Percentiles rank a stretch among this genome's conserved stretches.
phyloP scores from a whole-genome alignment of 257 asterid species.

The Solanum gandarillasii region DNA sequence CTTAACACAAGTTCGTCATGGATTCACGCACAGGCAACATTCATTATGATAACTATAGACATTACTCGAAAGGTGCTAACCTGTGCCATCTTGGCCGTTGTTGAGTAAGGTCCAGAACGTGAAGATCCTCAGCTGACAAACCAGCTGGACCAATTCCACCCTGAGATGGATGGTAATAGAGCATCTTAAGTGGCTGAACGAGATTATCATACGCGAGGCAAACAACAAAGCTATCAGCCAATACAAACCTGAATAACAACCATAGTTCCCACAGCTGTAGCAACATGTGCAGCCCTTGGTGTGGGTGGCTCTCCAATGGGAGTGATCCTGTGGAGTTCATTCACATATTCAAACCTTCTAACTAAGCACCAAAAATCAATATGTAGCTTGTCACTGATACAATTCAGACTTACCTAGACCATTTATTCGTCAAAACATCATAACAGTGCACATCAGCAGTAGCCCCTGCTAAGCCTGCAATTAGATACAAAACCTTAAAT shows the following conservation, averaged over 20 bases:
- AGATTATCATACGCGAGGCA: neutral
- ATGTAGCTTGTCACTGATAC: neutral
- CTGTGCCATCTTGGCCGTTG: constrained; percentile 93
- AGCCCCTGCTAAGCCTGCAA: constrained; percentile 96
- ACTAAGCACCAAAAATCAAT: neutral
- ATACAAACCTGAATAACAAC: constrained; percentile 91
- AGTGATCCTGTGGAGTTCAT: constrained; percentile 45
- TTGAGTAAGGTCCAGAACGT: constrained; percentile 67
- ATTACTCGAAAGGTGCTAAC: constrained; percentile 22
- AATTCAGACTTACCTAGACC: constrained; percentile 65
- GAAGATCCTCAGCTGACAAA: constrained; percentile 77
- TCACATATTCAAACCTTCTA: neutral
- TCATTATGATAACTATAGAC: neutral
- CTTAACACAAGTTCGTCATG: neutral
- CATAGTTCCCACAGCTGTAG: constrained; percentile 99
- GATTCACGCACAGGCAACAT: neutral
- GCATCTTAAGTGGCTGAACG: neutral
- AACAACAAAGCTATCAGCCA: neutral
- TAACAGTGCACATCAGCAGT: constrained; percentile 97
- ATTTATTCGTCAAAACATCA: constrained; percentile 82
- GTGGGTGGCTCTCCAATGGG: constrained; percentile 99
- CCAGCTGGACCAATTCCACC: constrained; percentile 85
- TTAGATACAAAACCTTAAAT: constrained; percentile 4
- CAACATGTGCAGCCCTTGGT: constrained; percentile 99
- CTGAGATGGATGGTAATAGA: constrained; percentile 19